Evolutionary conservation across 108 stramenopile genomes (phyloP), one percentile per base, ranked within the genome.

Genomic region (Craspedostauros australis): DNA sequence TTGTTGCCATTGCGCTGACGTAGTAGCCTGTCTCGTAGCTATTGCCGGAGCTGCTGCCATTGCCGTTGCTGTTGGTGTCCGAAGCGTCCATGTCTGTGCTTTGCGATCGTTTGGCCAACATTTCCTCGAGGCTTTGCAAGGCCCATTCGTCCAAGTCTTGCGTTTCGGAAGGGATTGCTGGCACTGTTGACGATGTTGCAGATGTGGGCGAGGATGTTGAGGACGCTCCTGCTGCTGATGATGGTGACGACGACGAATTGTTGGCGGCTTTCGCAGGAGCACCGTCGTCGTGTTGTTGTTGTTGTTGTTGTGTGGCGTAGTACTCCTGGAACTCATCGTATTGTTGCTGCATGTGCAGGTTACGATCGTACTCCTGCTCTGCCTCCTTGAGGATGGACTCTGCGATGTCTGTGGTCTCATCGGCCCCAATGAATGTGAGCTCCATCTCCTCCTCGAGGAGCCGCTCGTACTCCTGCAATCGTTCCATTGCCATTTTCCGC

Each of bases 121-220:
- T 64, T 34, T 72, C 60, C 19, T 69, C 59, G 24, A 78, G 24
- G 27, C 67, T 39, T n/a, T 68, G 50, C 18, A 78, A 47, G 9
- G 66, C 62, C 71, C 71, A 72, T 18, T 57, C 20, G 40, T 78
- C 71, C 29, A 77, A 24, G 37, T 68, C 54, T 2, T 23, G 21
- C 16, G 22, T 39, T 2, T 25, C 16, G 12, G 31, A 46, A 0
- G 57, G 40, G 11, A 27, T 46, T n/a, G 8, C 23, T 21, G 57
- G 45, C 8, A n/a, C 16, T 44, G 42, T n/a, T 12, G 19, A 7
- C 15, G 8, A 7, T 9, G 6, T 9, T 4, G 46, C 27, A 47
- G 29, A 11, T 25, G 11, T 47, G 20, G 41, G 6, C 7, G 43
- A 44, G 25, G 25, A 24, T 9, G 47, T 20, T 24, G 6, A 7